Percentiles rank a stretch among this genome's conserved stretches.
Conservation (phyloP, 2,329 filamentous ascomycete species). For the Diaporthe humulicola region DNA sequence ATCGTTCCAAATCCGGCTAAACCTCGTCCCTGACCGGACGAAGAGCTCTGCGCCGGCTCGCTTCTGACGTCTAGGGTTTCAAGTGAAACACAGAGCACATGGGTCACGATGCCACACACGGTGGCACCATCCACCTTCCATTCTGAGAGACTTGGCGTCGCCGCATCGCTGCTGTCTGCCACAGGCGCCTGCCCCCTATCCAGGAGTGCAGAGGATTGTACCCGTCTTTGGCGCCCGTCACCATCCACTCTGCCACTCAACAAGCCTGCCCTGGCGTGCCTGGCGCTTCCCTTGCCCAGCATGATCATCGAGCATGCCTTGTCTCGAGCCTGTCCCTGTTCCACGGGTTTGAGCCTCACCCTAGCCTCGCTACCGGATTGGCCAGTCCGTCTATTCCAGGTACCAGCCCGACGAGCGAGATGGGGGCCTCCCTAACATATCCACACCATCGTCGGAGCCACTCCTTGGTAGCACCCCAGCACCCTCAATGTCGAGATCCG, state of each 20-base stretch:
- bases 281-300: slow-evolving; percentile 22
- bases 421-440: slow-evolving; percentile 14
- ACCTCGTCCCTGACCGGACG: slow-evolving; percentile 19
- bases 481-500: neutral
- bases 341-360: slow-evolving; percentile 30
- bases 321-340: slow-evolving; percentile 23
- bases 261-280: slow-evolving; percentile 12
- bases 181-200: slow-evolving; percentile 11
- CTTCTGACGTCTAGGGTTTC: slow-evolving; percentile 62
- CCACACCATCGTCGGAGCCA: slow-evolving; percentile 20
- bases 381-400: slow-evolving; percentile 18
- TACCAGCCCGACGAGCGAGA: slow-evolving; percentile 2
- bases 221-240: slow-evolving; percentile 3
- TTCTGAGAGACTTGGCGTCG: slow-evolving; percentile 30
- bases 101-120: slow-evolving; percentile 47
- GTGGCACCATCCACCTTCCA: slow-evolving; percentile 28
- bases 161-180: slow-evolving; percentile 30
- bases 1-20: slow-evolving; percentile 24
- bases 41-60: slow-evolving; percentile 40
- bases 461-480: slow-evolving; percentile 8
- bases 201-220: neutral
- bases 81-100: slow-evolving; percentile 55
- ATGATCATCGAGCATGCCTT: neutral
- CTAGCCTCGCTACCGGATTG: slow-evolving; percentile 25
- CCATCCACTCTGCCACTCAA: too few relatives aligned